These are phyloP conservation scores for Saposhnikovia divaricata DNA, from an alignment of 129 eudicot genomes.

Conservation along the genomic window DNA sequence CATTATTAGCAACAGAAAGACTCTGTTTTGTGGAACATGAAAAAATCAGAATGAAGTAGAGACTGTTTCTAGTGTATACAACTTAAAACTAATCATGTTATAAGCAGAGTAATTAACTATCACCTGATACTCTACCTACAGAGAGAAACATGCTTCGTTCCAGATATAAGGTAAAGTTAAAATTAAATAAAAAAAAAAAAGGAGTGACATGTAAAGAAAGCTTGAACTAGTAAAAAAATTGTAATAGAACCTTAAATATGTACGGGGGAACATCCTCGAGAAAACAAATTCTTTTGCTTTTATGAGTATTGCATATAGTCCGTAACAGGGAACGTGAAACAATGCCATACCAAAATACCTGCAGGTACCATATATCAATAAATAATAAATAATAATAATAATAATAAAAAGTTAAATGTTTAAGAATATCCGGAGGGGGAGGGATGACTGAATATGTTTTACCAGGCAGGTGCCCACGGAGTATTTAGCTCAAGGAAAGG, in stretches of 20 bases:
- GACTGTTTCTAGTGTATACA: background rate
- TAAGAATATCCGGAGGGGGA: background rate
- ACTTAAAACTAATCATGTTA: background rate
- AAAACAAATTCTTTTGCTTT: slow-evolving; percentile 43
- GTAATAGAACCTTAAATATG: slow-evolving; percentile 49
- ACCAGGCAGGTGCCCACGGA: slow-evolving; percentile 83
- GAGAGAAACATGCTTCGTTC: background rate
- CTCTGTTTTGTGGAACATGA: background rate
- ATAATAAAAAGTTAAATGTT: background rate
- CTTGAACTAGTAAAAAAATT: background rate
- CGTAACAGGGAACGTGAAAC: slow-evolving; percentile 75
- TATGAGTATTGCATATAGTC: slow-evolving; percentile 49
- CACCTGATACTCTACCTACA: background rate
- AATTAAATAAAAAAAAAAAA: background rate
- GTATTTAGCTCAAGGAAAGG: slow-evolving; percentile 78
- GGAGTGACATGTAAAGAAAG: background rate
- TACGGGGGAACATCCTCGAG: slow-evolving; percentile 45
- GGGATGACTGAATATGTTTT: slow-evolving; percentile 7
- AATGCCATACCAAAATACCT: slow-evolving; percentile 73
- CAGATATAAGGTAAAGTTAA: background rate
- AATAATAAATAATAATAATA: background rate
- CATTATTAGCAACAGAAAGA: background rate
- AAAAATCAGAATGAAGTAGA: background rate
- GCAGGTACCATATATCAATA: slow-evolving; percentile 9
- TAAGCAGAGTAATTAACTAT: background rate